Evolutionary conservation across 768 basidiomycete species (phyloP), one percentile per base, ranked within the genome.

Genomic region (Lentinula detonsa): DNA sequence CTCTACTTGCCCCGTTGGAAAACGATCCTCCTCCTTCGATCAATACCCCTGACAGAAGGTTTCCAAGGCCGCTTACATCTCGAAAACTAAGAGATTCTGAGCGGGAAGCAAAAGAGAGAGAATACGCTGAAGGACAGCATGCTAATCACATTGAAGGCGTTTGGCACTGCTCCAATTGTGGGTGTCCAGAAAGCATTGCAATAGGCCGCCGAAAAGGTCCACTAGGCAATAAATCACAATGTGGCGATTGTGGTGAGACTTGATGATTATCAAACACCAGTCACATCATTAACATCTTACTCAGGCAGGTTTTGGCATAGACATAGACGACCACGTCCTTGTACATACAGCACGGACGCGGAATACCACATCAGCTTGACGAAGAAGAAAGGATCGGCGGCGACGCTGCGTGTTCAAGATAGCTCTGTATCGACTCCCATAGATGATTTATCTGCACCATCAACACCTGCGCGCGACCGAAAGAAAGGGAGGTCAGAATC

Each of bases 101-200:
- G 73, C 75, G 88, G 37, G 90, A 91, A 68, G 90, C 91, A 21
- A 92, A 92, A 71, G 89, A 91, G 71, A 87, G 80, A 68, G 91
- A 91, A 72, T 91, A 86, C 68, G 86, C 85, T 43, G 88, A 93
- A 66, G 88, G 90, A 7, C 90, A 91, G 68, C 91, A 91, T 67
- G 80, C 87, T 42, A 91, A 93, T 69, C 79, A 84, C 66, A 88
- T 94, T 69, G 78, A n/a, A n/a, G n/a, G n/a, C n/a, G n/a, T n/a
- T n/a, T n/a, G n/a, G n/a, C n/a, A n/a, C n/a, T n/a, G n/a, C n/a
- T n/a, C n/a, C n/a, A n/a, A n/a, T n/a, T n/a, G n/a, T n/a, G n/a
- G n/a, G n/a, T n/a, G n/a, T n/a, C n/a, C n/a, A n/a, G n/a, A n/a
- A n/a, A n/a, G n/a, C n/a, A n/a, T n/a, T n/a, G n/a, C n/a, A n/a